phyloP scores from a whole-genome alignment of 345 rosid species.

The Acer campestre region DNA sequence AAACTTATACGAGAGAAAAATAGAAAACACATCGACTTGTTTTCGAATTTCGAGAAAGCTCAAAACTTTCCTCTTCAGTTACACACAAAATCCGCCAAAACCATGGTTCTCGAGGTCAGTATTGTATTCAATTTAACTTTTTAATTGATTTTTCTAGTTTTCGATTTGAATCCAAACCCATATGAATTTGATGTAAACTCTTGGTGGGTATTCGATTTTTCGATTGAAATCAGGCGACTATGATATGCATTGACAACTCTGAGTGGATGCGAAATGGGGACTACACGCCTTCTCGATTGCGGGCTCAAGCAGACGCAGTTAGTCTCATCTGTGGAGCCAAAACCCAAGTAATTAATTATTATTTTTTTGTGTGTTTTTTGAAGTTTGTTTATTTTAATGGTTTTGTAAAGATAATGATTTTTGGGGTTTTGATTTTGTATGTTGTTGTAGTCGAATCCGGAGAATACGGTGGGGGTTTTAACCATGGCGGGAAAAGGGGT shows the following conservation, averaged over 20 bases:
- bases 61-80: not conserved
- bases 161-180: not conserved
- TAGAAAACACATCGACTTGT: not conserved
- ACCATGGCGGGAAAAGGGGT: slow-evolving; percentile 92
- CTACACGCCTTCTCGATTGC: slow-evolving; percentile 67
- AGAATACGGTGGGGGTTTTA: slow-evolving; percentile 79
- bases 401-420: not conserved
- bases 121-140: not conserved
- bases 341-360: slow-evolving; percentile 55
- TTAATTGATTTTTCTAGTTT: too few species aligned
- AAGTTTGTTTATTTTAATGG: not conserved
- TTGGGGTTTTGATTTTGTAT: slow-evolving; percentile 8
- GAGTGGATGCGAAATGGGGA: slow-evolving; percentile 95
- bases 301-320: slow-evolving; percentile 78
- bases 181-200: not conserved
- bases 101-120: slow-evolving; percentile 79
- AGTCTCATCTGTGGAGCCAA: slow-evolving; percentile 77
- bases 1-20: not conserved
- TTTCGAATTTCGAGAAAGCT: not conserved
- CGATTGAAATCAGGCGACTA: slow-evolving; percentile 57
- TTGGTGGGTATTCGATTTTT: not conserved
- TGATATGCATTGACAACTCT: slow-evolving; percentile 85
- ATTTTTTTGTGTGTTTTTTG: not conserved
- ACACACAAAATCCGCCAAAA: not conserved
- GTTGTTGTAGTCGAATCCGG: slow-evolving; percentile 66